Evolutionary conservation across 257 asterid genomes (phyloP), one percentile per base, ranked within the genome.

Genomic region (Nicotiana knightiana): DNA sequence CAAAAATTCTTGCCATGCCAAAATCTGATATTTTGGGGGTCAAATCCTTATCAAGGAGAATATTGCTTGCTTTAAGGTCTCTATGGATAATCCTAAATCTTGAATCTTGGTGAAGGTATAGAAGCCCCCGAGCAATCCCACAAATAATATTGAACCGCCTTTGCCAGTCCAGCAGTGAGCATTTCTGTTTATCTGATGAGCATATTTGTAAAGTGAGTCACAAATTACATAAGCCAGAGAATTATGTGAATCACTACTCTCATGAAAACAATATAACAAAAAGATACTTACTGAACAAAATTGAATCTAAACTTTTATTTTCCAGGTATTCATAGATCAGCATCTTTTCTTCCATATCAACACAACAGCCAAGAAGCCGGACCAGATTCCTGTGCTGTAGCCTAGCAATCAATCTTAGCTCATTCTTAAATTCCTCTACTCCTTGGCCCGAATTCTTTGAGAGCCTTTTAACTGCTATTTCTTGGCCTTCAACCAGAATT

Each of bases 1-100:
- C 97, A 32, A 93, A 93, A 13, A 91, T 91, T 81, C 97, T 91
- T 46, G 97, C 97, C 97, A 93, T 93, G 84, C 97, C 97, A 75
- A 93, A 93, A 83, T 93, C 97, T 10, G 97, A 93, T 86, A 93
- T 93, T 82, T 93, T 93, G 0, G 97, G 96, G 79, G 83, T 86
- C 97, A 91, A 88, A 3, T 89, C 94, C 54, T 84, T 90, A 21
- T 90, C 97, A 0, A 93, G 92, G 64, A 93, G 93, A 65, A 93
- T 85, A 83, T 93, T 93, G 88, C 97, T 91, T 9, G 97, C 93
- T 85, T 93, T 93, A 79, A 93, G 92, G 87, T 93, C 97, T 86
- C 97, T 81, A 70, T 93, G 97, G 66, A 93, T 90, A 78, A 93
- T 91, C 84, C 96, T 88, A 71, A 92, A 91, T 67, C 97, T 90